These are phyloP conservation scores for Venturia asperata DNA, from an alignment of 2,329 filamentous ascomycete genomes.

Conservation along the genomic window DNA sequence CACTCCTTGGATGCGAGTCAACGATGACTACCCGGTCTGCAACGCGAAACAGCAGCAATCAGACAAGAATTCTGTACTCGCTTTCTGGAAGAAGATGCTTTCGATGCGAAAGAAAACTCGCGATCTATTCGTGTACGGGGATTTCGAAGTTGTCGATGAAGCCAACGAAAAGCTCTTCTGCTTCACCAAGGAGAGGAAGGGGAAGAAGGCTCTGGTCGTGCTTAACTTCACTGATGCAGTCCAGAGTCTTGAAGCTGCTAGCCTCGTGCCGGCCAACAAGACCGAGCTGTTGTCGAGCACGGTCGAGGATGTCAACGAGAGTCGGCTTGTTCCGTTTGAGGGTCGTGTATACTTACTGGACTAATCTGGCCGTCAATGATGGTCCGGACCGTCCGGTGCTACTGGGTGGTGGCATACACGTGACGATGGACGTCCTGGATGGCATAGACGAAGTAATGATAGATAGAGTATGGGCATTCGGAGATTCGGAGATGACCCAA, in stretches of 20 bases:
- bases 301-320: slow-evolving; percentile 1
- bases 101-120: slow-evolving; percentile 47
- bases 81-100: slow-evolving; percentile 57
- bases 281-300: background rate
- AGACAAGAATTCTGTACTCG: slow-evolving; percentile 47
- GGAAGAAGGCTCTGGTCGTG: slow-evolving; percentile 27
- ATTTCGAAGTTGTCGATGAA: slow-evolving; percentile 14
- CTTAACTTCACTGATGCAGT: slow-evolving; percentile 28
- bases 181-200: slow-evolving; percentile 15
- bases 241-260: background rate
- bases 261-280: background rate
- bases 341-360: slow-evolving; percentile 10
- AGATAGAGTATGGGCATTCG: background rate
- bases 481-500: background rate
- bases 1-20: slow-evolving; percentile 64
- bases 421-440: no score
- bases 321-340: slow-evolving; percentile 8
- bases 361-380: background rate
- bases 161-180: slow-evolving; percentile 17
- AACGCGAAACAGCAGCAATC: slow-evolving; percentile 53
- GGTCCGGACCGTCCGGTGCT: background rate
- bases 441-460: no score
- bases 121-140: slow-evolving; percentile 18
- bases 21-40: slow-evolving; percentile 54
- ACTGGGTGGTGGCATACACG: no score